Base-by-base conservation (phyloP, 495 filamentous ascomycete species). In the Tuber melanosporum region DNA sequence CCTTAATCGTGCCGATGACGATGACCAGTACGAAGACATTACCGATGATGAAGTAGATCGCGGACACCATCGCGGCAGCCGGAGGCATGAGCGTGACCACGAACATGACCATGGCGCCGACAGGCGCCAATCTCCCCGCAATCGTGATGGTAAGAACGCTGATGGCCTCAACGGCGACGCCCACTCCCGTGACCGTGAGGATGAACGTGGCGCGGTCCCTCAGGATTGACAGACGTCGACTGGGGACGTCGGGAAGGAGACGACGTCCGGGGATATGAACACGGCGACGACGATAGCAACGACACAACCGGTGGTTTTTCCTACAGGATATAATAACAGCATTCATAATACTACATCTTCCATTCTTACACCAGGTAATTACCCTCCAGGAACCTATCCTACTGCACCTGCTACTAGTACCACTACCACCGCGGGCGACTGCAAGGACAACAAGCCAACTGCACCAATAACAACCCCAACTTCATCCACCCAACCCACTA, bases 1-100 rank as follows among this genome's bases (percentile, higher is more conserved):
- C n/a, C 32, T 36, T 46, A 22, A 71, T 20, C 77, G 71, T 44
- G 84, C 86, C 70, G 87, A 87, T 76, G 87, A 90, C 45, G 89
- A 91, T 26, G 89, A 90, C 17, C 91, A 91, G 66, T 89, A 89
- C 72, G 88, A 88, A 39, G 82, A 83, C 36, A 78, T 83, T 41
- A 74, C 76, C 0, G 91, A 91, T 70, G 89, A 89, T 47, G 87
- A 86, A 57, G 82, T 57, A 2, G 57, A 82, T 20, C 80, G 43
- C 19, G 17, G 43, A 20, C 36, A 42, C 8, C 71, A 42, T 12
- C 75, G 75, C 26, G 71, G 75, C 15, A 74, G 71, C 66, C n/a
- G n/a, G 3, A 52, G 71, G 20, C 71, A 75, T 41, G 75, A 74
- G 5, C 70, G 66, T 15, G 45, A 41, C 22, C 39, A 36, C 47